Evolutionary conservation across 192 early-diverging fungal species (phyloP).

Genomic region (Backusella tuberculispora): DNA sequence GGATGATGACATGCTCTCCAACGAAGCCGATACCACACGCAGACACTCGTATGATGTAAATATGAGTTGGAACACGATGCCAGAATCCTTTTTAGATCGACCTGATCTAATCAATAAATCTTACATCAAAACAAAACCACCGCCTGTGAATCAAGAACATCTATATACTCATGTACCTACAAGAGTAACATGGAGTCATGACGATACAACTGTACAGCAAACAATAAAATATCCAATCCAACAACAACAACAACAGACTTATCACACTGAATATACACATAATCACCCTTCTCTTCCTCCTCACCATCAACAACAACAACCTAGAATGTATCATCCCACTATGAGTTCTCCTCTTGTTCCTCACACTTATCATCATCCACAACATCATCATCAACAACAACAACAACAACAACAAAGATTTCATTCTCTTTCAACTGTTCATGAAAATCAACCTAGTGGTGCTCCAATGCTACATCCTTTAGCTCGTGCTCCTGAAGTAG

Average conservation of each 20-base stretch:
- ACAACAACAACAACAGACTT: conserved; percentile 11
- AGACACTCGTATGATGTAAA: conserved; percentile 41
- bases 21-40: conserved; percentile 24
- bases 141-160: conserved; percentile 12
- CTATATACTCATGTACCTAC: conserved; percentile 9
- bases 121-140: conserved; percentile 8
- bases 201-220: conserved; percentile 14
- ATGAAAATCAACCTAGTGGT: conserved; percentile 2
- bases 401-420: conserved; percentile 10
- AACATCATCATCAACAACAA: conserved; percentile 11
- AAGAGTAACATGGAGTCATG: conserved; percentile 23
- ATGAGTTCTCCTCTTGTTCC: conserved; percentile 16
- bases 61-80: conserved; percentile 32
- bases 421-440: not conserved
- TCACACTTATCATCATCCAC: not conserved
- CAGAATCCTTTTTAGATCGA: conserved; percentile 19
- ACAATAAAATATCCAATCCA: conserved; percentile 14
- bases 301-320: conserved; percentile 17
- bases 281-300: too few species aligned
- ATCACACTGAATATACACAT: not conserved
- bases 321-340: conserved; percentile 16
- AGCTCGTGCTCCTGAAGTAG: conserved; percentile 17
- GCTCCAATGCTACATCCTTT: conserved; percentile 26
- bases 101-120: conserved; percentile 19
- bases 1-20: conserved; percentile 16